Percentiles rank a stretch among this genome's conserved stretches.
Evolutionary conservation across 2,329 filamentous ascomycete species (phyloP).

Genomic region (Colletotrichum sojae): DNA sequence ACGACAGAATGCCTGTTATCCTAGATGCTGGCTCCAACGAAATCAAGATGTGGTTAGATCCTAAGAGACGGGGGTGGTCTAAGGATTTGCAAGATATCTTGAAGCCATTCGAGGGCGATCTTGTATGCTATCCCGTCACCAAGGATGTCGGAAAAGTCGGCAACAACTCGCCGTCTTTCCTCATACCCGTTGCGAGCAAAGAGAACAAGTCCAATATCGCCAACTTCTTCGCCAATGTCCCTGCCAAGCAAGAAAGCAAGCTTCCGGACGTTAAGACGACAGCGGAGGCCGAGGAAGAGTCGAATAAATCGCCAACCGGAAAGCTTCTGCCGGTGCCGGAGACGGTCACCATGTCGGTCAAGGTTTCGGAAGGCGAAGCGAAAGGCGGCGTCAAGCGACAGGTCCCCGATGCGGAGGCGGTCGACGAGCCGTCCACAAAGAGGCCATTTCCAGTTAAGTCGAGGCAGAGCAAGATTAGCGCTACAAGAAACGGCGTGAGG

Average conservation of each 20-base stretch:
- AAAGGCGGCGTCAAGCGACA: constrained; percentile 47
- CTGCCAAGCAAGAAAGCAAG: constrained; percentile 53
- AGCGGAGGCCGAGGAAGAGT: constrained; percentile 43
- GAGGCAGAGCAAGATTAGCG: constrained; percentile 54
- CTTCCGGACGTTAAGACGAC: constrained; percentile 21
- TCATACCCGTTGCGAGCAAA: constrained; percentile 85
- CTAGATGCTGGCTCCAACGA: constrained; percentile 81
- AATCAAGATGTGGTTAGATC: constrained; percentile 85
- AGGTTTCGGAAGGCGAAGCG: background rate
- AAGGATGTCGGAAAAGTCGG: constrained; percentile 95
- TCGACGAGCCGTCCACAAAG: constrained; percentile 47
- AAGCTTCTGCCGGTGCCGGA: constrained; percentile 43
- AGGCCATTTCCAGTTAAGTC: constrained; percentile 40
- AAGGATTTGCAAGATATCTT: constrained; percentile 83
- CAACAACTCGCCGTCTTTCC: constrained; percentile 87
- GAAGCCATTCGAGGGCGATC: constrained; percentile 82
- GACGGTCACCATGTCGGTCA: constrained; percentile 35
- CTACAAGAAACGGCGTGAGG: constrained; percentile 56
- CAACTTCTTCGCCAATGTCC: constrained; percentile 82
- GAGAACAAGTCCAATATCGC: constrained; percentile 95
- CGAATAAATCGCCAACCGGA: constrained; percentile 29
- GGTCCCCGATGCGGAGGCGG: constrained; percentile 38
- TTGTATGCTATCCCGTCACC: constrained; percentile 88
- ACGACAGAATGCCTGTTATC: constrained; percentile 96
- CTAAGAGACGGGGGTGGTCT: constrained; percentile 79